Conservation (phyloP, 805 yeast species). For the Novakomyces olei region DNA sequence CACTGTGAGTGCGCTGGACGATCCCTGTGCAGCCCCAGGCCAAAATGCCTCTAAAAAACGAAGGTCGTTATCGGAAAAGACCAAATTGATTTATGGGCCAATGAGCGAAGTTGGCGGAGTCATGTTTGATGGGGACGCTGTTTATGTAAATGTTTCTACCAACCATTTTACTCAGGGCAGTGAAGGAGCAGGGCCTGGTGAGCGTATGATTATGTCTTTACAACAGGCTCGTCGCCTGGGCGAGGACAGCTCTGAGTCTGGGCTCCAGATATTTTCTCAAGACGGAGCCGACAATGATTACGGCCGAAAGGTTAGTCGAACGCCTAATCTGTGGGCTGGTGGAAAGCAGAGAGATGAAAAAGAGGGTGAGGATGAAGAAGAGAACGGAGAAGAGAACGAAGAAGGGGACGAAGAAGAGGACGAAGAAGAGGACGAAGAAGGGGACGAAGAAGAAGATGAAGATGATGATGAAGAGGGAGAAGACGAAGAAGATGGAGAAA, state of each 20-base stretch:
- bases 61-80: constrained; percentile 80
- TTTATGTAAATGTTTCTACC: constrained; percentile 62
- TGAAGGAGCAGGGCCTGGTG: constrained; percentile 48
- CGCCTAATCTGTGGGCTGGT: constrained; percentile 5
- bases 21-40: constrained; percentile 92
- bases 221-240: constrained; percentile 46
- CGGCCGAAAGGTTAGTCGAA: constrained; percentile 13
- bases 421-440: constrained; percentile 19
- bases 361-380: constrained; percentile 19
- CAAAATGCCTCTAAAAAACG: constrained; percentile 49
- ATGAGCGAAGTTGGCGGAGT: constrained; percentile 99
- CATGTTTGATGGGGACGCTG: constrained; percentile 90
- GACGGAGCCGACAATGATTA: constrained; percentile 11
- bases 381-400: no score
- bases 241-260: constrained; percentile 41
- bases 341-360: constrained; percentile 11
- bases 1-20: constrained; percentile 73
- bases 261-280: constrained; percentile 46
- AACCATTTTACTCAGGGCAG: constrained; percentile 22
- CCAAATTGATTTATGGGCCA: constrained; percentile 89
- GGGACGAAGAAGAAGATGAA: constrained; percentile 8
- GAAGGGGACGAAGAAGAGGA: constrained; percentile 9
- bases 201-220: constrained; percentile 56
- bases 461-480: constrained; percentile 16
- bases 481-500: constrained; percentile 22